These are phyloP conservation scores for Boletus austroedulis DNA, from an alignment of 1,284 basidiomycete species.

Conservation along the genomic window DNA sequence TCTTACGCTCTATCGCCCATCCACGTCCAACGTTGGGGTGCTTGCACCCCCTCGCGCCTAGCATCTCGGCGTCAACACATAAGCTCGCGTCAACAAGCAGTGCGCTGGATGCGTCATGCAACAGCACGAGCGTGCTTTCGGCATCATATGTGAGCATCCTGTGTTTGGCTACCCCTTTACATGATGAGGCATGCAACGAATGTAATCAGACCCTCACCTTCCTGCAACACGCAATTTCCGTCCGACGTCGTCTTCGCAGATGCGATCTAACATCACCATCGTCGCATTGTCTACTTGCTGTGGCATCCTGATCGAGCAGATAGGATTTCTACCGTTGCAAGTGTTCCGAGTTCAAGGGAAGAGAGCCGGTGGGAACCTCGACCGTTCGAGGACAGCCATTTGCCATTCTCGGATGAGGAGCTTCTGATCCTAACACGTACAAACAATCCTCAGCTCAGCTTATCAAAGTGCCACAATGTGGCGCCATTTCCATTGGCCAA, in stretches of 20 bases:
- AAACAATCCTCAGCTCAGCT: conserved; percentile 18
- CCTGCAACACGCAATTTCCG: conserved; percentile 48
- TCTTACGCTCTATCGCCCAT: conserved; percentile 54
- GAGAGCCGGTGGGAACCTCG: background rate
- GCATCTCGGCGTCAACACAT: conserved; percentile 40
- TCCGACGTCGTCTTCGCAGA: conserved; percentile 38
- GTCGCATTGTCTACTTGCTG: conserved; percentile 41
- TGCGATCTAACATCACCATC: conserved; percentile 36
- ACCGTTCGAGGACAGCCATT: conserved; percentile 1
- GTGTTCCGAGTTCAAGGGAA: conserved; percentile 2
- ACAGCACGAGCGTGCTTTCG: conserved; percentile 42
- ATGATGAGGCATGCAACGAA: conserved; percentile 15
- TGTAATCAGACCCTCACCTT: conserved; percentile 39
- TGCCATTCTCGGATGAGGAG: conserved; percentile 13
- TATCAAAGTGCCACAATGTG: conserved; percentile 26
- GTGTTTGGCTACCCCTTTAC: conserved; percentile 16
- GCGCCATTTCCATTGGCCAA: conserved; percentile 14
- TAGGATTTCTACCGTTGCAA: too few relatives aligned
- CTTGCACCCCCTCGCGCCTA: conserved; percentile 9
- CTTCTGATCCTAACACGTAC: conserved; percentile 31
- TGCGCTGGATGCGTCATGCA: conserved; percentile 46
- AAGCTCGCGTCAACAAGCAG: conserved; percentile 54
- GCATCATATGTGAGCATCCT: conserved; percentile 56
- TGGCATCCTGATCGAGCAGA: conserved; percentile 25
- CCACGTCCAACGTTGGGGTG: conserved; percentile 22